phyloP scores from a whole-genome alignment of 192 early-diverging fungal genomes.

The Coemansia sp. region DNA sequence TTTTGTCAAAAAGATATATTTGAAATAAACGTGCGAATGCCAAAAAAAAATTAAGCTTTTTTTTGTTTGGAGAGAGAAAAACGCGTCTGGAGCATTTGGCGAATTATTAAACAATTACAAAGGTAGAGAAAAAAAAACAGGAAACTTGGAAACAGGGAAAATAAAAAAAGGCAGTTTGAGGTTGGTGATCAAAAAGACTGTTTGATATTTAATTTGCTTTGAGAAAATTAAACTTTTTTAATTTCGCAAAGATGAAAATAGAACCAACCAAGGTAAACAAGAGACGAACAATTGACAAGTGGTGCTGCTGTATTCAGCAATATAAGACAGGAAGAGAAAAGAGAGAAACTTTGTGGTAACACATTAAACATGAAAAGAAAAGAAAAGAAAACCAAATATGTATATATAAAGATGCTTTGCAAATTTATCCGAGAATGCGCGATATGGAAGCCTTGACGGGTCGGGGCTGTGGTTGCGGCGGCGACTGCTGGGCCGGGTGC shows the following conservation, averaged over 20 bases:
- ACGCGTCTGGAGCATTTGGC: too few relatives aligned
- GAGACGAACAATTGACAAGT: not conserved
- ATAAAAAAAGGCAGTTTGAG: not conserved
- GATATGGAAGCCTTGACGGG: conserved; percentile 37
- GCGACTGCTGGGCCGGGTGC: conserved; percentile 16
- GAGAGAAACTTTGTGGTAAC: not conserved
- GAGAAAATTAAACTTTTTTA: not conserved
- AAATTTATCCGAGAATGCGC: conserved; percentile 21
- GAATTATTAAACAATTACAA: too few relatives aligned
- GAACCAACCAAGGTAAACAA: not conserved
- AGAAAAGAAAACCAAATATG: not conserved
- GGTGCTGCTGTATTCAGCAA: not conserved
- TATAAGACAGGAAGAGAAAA: not conserved
- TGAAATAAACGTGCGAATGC: too few relatives aligned
- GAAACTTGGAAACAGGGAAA: too few relatives aligned
- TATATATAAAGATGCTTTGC: not conserved
- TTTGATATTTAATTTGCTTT: too few relatives aligned
- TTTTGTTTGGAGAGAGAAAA: not conserved
- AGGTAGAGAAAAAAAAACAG: too few relatives aligned
- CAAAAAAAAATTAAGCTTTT: not conserved
- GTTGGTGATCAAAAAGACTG: not conserved
- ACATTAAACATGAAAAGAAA: not conserved
- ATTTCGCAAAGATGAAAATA: conserved; percentile 1
- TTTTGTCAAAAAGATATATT: too few relatives aligned
- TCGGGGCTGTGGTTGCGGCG: conserved; percentile 21